Conservation (phyloP, 2,329 filamentous ascomycete species). For the Aspergillus ruber region DNA sequence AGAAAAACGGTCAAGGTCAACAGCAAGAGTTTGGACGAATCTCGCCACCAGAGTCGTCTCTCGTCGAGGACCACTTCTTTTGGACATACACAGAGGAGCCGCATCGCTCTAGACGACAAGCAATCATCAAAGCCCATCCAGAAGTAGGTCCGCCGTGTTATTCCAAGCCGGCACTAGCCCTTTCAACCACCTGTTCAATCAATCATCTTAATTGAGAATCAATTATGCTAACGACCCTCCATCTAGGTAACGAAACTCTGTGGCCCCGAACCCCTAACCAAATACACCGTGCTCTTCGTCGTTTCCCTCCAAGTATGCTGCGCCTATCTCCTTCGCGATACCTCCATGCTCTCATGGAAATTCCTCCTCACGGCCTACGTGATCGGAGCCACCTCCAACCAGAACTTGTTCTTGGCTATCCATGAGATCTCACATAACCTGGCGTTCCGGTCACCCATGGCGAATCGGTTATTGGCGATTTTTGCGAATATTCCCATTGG, state of each 20-base stretch:
- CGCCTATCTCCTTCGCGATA: conserved; percentile 70
- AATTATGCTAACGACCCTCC: too few species aligned
- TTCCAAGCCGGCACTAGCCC: conserved; percentile 2
- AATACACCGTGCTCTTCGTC: conserved; percentile 81
- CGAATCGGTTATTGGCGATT: conserved; percentile 82
- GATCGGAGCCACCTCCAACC: conserved; percentile 89
- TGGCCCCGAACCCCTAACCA: conserved; percentile 89
- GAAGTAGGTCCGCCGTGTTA: conserved; percentile 54
- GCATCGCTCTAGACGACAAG: conserved; percentile 79
- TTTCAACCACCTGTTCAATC: too few species aligned
- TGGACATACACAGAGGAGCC: conserved; percentile 99
- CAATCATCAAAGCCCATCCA: conserved; percentile 96
- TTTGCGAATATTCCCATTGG: conserved; percentile 95
- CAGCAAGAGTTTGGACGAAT: conserved; percentile 20
- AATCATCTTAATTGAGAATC: too few species aligned
- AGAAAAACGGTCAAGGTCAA: conserved; percentile 11
- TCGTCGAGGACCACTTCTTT: conserved; percentile 65
- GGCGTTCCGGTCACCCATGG: conserved; percentile 72
- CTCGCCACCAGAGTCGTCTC: conserved; percentile 25
- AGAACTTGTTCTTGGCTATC: conserved; percentile 97
- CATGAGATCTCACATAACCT: conserved; percentile 99
- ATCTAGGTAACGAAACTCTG: conserved; percentile 98
- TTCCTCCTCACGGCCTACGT: conserved; percentile 87
- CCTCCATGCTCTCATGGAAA: conserved; percentile 71
- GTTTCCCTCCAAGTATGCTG: conserved; percentile 73